These are phyloP conservation scores for Lachnellula arida DNA, from an alignment of 2,329 filamentous ascomycete genomes.

Conservation along the genomic window DNA sequence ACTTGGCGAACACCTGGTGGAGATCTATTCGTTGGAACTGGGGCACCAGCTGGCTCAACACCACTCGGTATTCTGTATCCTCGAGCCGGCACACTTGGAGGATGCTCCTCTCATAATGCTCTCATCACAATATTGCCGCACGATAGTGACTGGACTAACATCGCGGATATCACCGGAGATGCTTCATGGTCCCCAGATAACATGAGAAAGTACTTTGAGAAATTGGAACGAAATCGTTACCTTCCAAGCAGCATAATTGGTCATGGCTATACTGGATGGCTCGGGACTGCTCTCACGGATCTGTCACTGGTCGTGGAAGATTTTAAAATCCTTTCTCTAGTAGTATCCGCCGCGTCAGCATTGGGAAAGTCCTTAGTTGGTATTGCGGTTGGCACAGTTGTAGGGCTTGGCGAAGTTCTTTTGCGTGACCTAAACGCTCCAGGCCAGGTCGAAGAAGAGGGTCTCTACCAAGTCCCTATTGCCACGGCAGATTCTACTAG, in stretches of 20 bases:
- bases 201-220: slow-evolving; percentile 40
- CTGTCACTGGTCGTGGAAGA: no score
- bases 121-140: slow-evolving; percentile 19
- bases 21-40: slow-evolving; percentile 21
- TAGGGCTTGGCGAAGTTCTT: slow-evolving; percentile 16
- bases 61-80: slow-evolving; percentile 29
- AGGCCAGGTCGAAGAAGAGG: no score
- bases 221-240: slow-evolving; percentile 41
- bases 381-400: slow-evolving; percentile 16
- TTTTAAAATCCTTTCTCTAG: no score
- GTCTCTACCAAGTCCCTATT: no score
- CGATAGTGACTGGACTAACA: slow-evolving; percentile 22
- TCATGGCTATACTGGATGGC: slow-evolving; percentile 28
- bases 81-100: slow-evolving; percentile 29
- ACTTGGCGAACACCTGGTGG: slow-evolving; percentile 35
- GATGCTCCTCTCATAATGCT: slow-evolving; percentile 24
- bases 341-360: not conserved
- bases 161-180: slow-evolving; percentile 24
- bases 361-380: not conserved
- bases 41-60: slow-evolving; percentile 22
- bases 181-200: slow-evolving; percentile 28
- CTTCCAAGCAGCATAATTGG: slow-evolving; percentile 32
- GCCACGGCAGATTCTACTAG: no score
- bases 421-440: not conserved
- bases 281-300: slow-evolving; percentile 21